Base-by-base conservation (phyloP, 306 rosid genomes). In the Lathyrus oleraceus region DNA sequence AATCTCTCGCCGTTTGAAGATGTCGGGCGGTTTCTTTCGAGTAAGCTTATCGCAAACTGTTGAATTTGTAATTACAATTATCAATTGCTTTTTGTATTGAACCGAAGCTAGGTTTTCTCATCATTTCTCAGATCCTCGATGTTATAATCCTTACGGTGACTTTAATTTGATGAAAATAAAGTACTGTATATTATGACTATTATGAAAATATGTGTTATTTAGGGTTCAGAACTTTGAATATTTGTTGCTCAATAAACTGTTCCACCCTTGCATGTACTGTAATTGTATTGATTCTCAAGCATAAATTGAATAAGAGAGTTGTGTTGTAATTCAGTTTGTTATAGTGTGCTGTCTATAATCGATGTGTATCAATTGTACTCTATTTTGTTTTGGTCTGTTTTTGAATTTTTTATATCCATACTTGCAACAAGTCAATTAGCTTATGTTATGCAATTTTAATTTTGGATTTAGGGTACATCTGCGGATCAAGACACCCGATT, bases 21-120 rank as follows among this genome's bases (percentile, higher is more conserved):
- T 95, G 99, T 91, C 99, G 21, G 99, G 99, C 53, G 99, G 99
- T 30, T 95, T 95, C 74, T 95, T 95, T 69, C 88, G 99, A 76
- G 97, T 95, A 47, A 80, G 89, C 54, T 57, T 23, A 14, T 9
- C 35, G 19, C 6, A 12, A n/a, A 19, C 36, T 32, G 63, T 16
- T 73, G 6, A 53, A 58, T 58, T 43, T 17, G 2, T 35, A 11
- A 20, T 25, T 30, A 1, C 36, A 20, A 21, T 25, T 19, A n/a
- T 6, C 36, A 52, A 38, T 11, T 4, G 5, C 9, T 8, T 58
- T 9, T 70, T 8, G 12, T 43, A 53, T 21, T 57, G 40, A 57
- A 57, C 32, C 59, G 59, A 8, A 25, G 51, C 61, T 71, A 28
- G 63, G 43, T 78, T 78, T 11, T 57, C 10, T 15, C 10, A n/a